Conservation (phyloP, 2,329 filamentous ascomycete genomes). For the Fusarium veterinarium region DNA sequence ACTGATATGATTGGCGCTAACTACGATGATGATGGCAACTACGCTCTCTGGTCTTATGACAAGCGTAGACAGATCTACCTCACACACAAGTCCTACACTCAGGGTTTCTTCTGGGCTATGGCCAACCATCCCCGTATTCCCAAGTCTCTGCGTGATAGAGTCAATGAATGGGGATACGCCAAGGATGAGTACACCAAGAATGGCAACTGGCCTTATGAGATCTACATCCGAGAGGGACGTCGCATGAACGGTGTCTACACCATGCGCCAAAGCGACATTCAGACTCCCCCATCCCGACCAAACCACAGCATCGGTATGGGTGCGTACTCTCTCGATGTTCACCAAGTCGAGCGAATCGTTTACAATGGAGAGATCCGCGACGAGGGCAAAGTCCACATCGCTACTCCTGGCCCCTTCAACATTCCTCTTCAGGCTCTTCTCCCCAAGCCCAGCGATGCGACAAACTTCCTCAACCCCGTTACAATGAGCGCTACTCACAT, state of each 20-base stretch:
- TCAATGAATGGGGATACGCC: slow-evolving; percentile 27
- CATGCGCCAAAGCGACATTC: slow-evolving; percentile 31
- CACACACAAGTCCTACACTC: slow-evolving; percentile 26
- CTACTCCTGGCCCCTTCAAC: slow-evolving; percentile 23
- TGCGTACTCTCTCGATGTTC: slow-evolving; percentile 28
- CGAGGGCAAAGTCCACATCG: slow-evolving; percentile 32
- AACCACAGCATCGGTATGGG: slow-evolving; percentile 19
- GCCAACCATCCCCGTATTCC: slow-evolving; percentile 30
- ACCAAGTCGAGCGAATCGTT: slow-evolving; percentile 30
- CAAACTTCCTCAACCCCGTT: slow-evolving; percentile 33
- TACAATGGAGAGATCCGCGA: slow-evolving; percentile 19
- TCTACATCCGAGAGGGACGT: slow-evolving; percentile 33
- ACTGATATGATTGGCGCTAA: slow-evolving; percentile 35
- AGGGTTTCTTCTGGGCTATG: slow-evolving; percentile 33
- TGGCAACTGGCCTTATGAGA: slow-evolving; percentile 33
- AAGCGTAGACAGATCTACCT: slow-evolving; percentile 4
- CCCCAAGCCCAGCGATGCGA: slow-evolving; percentile 14
- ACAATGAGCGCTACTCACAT: slow-evolving; percentile 33
- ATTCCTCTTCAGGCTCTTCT: slow-evolving; percentile 22
- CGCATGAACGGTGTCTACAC: slow-evolving; percentile 31
- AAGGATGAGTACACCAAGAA: slow-evolving; percentile 32
- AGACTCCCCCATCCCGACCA: slow-evolving; percentile 9
- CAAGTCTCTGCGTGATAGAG: not conserved
- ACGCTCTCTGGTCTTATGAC: slow-evolving; percentile 29
- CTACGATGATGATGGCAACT: slow-evolving; percentile 23